These are phyloP conservation scores for Chimonanthus praecox DNA, from an alignment of 164 flowering plant genomes.

Conservation along the genomic window DNA sequence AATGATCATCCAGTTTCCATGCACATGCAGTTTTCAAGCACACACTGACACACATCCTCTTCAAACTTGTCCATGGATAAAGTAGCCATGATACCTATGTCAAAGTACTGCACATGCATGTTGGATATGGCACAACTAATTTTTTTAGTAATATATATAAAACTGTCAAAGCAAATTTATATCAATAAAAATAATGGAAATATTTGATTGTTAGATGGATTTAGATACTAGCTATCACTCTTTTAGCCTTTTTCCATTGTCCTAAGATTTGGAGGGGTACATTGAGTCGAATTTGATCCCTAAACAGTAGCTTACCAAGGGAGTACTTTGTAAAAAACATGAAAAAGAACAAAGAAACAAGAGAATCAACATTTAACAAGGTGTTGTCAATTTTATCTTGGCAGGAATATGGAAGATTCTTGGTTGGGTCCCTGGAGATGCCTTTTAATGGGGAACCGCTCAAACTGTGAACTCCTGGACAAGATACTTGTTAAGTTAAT, in stretches of 20 bases:
- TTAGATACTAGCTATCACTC: too few relatives aligned
- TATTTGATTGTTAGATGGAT: too few relatives aligned
- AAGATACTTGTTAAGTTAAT: conserved; percentile 33
- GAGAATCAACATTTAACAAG: neutral
- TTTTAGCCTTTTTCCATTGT: neutral
- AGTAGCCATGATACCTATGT: too few relatives aligned
- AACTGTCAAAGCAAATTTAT: too few relatives aligned
- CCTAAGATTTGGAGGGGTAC: neutral
- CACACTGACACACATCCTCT: too few relatives aligned
- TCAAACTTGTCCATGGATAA: too few relatives aligned
- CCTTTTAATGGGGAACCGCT: conserved; percentile 61
- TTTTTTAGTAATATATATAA: too few relatives aligned
- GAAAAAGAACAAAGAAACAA: neutral
- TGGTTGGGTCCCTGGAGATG: conserved; percentile 90
- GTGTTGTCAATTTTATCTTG: neutral
- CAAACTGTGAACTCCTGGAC: conserved; percentile 30
- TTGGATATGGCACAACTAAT: too few relatives aligned
- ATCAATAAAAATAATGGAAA: too few relatives aligned
- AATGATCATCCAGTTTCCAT: too few relatives aligned
- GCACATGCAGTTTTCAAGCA: too few relatives aligned
- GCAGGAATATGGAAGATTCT: conserved; percentile 70
- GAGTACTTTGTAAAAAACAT: neutral
- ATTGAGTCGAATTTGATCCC: neutral
- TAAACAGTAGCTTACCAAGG: neutral
- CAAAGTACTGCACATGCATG: too few relatives aligned